These are phyloP conservation scores for Dissoconium aciculare DNA, from an alignment of 2,329 filamentous ascomycete species.

Conservation along the genomic window DNA sequence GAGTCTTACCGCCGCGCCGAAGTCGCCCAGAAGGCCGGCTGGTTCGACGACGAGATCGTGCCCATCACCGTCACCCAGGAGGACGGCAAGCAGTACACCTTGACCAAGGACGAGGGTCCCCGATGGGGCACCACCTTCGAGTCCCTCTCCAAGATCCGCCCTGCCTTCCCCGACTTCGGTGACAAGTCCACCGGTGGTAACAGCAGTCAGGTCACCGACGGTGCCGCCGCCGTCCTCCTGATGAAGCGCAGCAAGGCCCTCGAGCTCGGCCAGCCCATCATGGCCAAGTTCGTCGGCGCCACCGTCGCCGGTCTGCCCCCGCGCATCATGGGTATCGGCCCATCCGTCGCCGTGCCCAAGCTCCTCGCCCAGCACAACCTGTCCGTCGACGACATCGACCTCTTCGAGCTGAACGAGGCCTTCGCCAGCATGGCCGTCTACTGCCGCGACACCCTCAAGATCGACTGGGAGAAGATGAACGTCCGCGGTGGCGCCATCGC, in stretches of 20 bases:
- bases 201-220: constrained; percentile 87
- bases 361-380: constrained; percentile 68
- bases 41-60: constrained; percentile 86
- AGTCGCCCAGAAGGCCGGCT: constrained; percentile 74
- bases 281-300: constrained; percentile 87
- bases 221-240: constrained; percentile 72
- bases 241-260: constrained; percentile 90
- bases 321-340: constrained; percentile 91
- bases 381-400: constrained; percentile 66
- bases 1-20: constrained; percentile 83
- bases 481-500: constrained; percentile 69
- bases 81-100: constrained; percentile 58
- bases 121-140: constrained; percentile 81
- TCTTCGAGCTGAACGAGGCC: constrained; percentile 92
- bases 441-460: constrained; percentile 48
- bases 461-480: constrained; percentile 67
- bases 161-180: constrained; percentile 83
- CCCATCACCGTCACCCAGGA: constrained; percentile 64
- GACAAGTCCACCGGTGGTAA: constrained; percentile 81
- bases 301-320: constrained; percentile 83
- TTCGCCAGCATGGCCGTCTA: constrained; percentile 98
- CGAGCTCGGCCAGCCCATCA: constrained; percentile 73
- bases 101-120: constrained; percentile 81
- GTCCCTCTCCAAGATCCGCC: constrained; percentile 65
- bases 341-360: constrained; percentile 59